Evolutionary conservation across 2,329 filamentous ascomycete species (phyloP).

Genomic region (Neocatenulostroma microsporum): DNA sequence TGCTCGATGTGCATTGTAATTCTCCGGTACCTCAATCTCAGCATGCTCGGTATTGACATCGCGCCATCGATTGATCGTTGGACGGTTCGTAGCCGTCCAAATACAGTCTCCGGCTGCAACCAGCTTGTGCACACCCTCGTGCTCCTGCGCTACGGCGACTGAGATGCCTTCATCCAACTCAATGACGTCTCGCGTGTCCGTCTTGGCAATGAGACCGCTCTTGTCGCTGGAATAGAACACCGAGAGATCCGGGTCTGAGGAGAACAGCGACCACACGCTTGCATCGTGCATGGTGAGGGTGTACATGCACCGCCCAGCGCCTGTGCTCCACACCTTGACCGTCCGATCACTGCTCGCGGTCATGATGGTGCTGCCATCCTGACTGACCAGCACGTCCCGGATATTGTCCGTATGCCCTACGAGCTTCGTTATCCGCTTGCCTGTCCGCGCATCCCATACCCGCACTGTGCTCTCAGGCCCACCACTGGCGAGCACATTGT

Average conservation of each 20-base stretch:
- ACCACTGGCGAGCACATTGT: constrained; percentile 78
- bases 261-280: constrained; percentile 93
- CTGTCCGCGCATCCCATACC: constrained; percentile 82
- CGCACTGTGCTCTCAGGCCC: constrained; percentile 90
- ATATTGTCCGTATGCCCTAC: constrained; percentile 95
- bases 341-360: constrained; percentile 94
- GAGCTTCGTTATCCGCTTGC: constrained; percentile 89
- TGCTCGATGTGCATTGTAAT: constrained; percentile 47
- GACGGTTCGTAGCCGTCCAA: constrained; percentile 84
- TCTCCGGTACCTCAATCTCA: constrained; percentile 53
- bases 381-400: constrained; percentile 79
- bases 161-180: constrained; percentile 84
- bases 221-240: constrained; percentile 94
- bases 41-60: constrained; percentile 71
- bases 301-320: constrained; percentile 91
- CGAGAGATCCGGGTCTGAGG: constrained; percentile 72
- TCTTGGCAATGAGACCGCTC: constrained; percentile 90
- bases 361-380: constrained; percentile 82
- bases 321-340: constrained; percentile 96
- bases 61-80: constrained; percentile 85
- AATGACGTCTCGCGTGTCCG: constrained; percentile 68
- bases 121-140: constrained; percentile 66
- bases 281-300: constrained; percentile 99
- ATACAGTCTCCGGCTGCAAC: constrained; percentile 63
- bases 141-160: constrained; percentile 84